Conservation (phyloP, 148 eudicot genomes). For the Gaultheria prostrata region DNA sequence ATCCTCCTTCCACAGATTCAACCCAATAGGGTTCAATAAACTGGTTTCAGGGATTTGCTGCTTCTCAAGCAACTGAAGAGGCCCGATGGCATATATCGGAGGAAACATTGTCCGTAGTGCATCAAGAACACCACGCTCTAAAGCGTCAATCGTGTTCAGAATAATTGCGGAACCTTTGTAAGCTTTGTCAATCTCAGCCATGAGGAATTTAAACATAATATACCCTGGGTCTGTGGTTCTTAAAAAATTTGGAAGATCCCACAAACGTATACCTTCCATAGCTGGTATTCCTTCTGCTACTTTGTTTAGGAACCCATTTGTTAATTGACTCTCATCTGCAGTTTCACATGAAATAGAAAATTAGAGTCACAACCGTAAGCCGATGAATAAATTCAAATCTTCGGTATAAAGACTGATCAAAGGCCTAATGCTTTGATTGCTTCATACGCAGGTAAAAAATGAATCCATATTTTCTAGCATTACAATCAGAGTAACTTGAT, state of each 20-base stretch:
- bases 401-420: too few relatives aligned
- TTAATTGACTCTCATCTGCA: conserved; percentile 29
- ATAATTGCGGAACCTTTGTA: conserved; percentile 24
- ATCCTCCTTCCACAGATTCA: conserved; percentile 39
- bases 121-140: conserved; percentile 28
- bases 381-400: too few relatives aligned
- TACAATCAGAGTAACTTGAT: too few relatives aligned
- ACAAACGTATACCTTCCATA: conserved; percentile 35
- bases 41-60: background rate
- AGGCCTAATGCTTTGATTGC: too few relatives aligned
- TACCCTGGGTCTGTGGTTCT: conserved; percentile 29
- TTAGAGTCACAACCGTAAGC: too few relatives aligned
- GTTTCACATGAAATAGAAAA: too few relatives aligned
- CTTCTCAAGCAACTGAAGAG: conserved; percentile 18
- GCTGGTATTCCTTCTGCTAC: conserved; percentile 29
- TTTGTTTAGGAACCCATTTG: conserved; percentile 29
- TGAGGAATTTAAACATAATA: conserved; percentile 19
- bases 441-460: too few relatives aligned
- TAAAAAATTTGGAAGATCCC: conserved; percentile 31
- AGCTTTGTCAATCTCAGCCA: background rate
- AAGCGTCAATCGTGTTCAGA: conserved; percentile 27
- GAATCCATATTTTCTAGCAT: too few relatives aligned
- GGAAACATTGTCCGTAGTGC: conserved; percentile 15
- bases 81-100: conserved; percentile 27
- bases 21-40: conserved; percentile 18